Base-by-base conservation (phyloP, 352 stramenopile genomes). In the Phytophthora kernoviae region DNA sequence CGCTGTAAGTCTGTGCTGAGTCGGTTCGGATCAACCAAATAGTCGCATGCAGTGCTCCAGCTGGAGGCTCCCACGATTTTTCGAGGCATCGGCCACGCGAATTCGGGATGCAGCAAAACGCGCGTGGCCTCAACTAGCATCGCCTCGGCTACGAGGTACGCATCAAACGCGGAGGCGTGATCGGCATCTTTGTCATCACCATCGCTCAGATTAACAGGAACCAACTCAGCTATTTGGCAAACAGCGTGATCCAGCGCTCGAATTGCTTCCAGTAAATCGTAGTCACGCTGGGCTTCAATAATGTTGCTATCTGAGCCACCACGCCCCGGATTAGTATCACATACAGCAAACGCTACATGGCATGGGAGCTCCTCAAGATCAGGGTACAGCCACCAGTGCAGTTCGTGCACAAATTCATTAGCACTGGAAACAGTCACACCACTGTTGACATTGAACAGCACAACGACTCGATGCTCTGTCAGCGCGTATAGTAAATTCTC, bases 41-140 rank as follows among this genome's bases (percentile, higher is more conserved):
- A 81, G 15, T 56, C 56, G 39, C 75, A 85, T 0, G 77, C 80
- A 4, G 51, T 47, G 10, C 22, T 68, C 77, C 80, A 90, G 26
- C 80, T 90, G 2, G 80, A 90, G 5, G 77, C 76, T 10, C 80
- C 77, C 8, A 90, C 63, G 1, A 77, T 88, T 30, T 77, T 63
- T 14, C 75, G 55, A 12, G 80, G 80, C 14, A 65, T 56, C 12
- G 63, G 60, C 79, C 79, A 87, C 10, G 39, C 21, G 7, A 53
- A n/a, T 2, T 75, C 62, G 2, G 75, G 73, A 11, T 84, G 55
- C 1, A 88, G 53, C 7, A 90, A n/a, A 4, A 88, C 65, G 1
- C 63, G 58, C 4, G 55, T 68, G 11, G 63, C 73, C 39, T 90
- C 78, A 9, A 90, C 64, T 7, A 90, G 54, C 4, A 90, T 52